Conservation (phyloP, 768 basidiomycete species). For the Leccinum aurantiacum region DNA sequence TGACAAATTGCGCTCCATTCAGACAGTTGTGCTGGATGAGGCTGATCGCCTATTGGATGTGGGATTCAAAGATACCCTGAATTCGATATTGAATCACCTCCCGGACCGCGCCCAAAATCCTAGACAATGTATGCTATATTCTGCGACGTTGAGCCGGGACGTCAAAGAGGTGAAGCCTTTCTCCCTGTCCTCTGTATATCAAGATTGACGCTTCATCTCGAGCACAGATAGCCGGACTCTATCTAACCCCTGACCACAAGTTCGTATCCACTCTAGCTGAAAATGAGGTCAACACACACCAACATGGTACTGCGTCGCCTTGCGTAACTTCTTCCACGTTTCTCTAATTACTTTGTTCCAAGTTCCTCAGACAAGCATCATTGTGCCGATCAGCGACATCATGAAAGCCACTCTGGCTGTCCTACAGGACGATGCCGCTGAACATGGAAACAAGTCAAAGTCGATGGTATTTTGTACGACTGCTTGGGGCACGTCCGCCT, state of each 20-base stretch:
- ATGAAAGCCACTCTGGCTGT: slow-evolving; percentile 43
- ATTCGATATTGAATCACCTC: slow-evolving; percentile 53
- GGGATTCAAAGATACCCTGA: slow-evolving; percentile 68
- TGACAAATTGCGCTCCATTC: slow-evolving; percentile 38
- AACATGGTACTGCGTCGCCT: slow-evolving; percentile 44
- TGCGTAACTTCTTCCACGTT: background rate
- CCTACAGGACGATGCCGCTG: slow-evolving; percentile 35
- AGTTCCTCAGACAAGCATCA: slow-evolving; percentile 49
- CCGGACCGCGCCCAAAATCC: slow-evolving; percentile 48
- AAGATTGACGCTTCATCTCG: background rate
- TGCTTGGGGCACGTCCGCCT: slow-evolving; percentile 53
- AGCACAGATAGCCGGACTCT: slow-evolving; percentile 28
- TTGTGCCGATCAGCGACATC: slow-evolving; percentile 41
- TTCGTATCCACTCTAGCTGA: slow-evolving; percentile 60
- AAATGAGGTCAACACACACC: slow-evolving; percentile 60
- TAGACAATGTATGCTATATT: slow-evolving; percentile 68
- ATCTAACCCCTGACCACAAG: slow-evolving; percentile 28
- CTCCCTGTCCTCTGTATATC: no score
- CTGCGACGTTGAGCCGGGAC: slow-evolving; percentile 73
- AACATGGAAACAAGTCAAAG: slow-evolving; percentile 36
- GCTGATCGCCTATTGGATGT: slow-evolving; percentile 74
- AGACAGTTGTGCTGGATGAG: slow-evolving; percentile 64
- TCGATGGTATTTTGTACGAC: slow-evolving; percentile 69
- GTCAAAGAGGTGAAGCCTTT: slow-evolving; percentile 47
- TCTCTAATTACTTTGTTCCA: slow-evolving; percentile 1